Evolutionary conservation across 2,329 filamentous ascomycete species (phyloP).

Genomic region (Clathrospora elynae): DNA sequence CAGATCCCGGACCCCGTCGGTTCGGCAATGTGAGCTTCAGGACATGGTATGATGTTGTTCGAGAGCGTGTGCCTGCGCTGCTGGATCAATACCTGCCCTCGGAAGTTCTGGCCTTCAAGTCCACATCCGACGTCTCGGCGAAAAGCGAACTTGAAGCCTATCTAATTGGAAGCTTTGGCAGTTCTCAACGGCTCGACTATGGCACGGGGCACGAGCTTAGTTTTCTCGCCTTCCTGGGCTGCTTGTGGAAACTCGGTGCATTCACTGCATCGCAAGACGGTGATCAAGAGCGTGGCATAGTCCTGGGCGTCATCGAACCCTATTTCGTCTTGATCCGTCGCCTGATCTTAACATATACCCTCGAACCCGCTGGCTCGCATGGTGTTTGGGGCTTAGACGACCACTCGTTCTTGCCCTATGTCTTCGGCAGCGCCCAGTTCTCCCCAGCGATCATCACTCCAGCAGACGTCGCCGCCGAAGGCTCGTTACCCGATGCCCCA

Average conservation of each 20-base stretch:
- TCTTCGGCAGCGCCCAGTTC: constrained; percentile 91
- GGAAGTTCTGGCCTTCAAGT: constrained; percentile 50
- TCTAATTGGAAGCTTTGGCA: constrained; percentile 85
- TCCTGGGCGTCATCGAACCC: constrained; percentile 81
- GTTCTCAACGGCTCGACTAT: constrained; percentile 86
- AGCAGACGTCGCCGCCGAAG: constrained; percentile 71
- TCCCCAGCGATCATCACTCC: constrained; percentile 69
- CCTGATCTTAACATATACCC: constrained; percentile 86
- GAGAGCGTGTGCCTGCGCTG: constrained; percentile 62
- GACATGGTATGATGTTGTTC: constrained; percentile 76
- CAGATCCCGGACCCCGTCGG: constrained; percentile 80
- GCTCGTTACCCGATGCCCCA: constrained; percentile 71
- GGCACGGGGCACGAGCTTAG: constrained; percentile 95
- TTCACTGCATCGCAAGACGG: constrained; percentile 66
- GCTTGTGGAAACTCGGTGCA: constrained; percentile 86
- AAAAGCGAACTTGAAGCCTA: constrained; percentile 76
- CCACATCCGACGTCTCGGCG: constrained; percentile 50
- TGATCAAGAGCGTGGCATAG: constrained; percentile 75
- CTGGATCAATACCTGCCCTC: constrained; percentile 62
- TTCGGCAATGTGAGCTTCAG: constrained; percentile 94
- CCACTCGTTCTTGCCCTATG: constrained; percentile 90
- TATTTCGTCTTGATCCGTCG: constrained; percentile 81
- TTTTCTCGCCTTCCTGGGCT: constrained; percentile 88
- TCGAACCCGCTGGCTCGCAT: constrained; percentile 94
- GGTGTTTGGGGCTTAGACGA: constrained; percentile 99